Evolutionary conservation across 202 grass and related monocot species (phyloP).

Genomic region (Cymbopogon flexuosus): DNA sequence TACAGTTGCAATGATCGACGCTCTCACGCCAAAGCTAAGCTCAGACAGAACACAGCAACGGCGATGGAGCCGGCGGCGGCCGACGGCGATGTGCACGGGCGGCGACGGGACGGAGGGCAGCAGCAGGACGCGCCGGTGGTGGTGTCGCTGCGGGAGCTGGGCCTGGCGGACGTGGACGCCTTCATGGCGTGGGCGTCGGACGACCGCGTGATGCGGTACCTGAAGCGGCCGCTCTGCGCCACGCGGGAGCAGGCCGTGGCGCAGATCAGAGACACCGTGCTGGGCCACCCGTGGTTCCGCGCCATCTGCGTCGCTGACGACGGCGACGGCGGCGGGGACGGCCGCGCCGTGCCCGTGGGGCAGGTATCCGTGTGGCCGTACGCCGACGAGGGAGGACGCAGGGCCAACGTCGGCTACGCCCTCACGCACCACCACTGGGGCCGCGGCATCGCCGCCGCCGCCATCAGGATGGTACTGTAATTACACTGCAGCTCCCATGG

Average conservation of each 20-base stretch:
- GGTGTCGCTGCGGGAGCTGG: constrained; percentile 47
- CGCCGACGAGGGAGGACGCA: constrained; percentile 28
- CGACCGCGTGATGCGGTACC: constrained; percentile 53
- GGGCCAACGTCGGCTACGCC: constrained; percentile 55
- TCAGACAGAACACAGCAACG: neutral
- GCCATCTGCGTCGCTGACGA: constrained; percentile 37
- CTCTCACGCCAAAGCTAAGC: neutral
- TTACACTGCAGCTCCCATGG: too few species aligned
- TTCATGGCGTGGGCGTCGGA: constrained; percentile 70
- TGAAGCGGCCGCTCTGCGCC: constrained; percentile 38
- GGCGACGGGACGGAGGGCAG: neutral
- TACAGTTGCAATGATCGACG: neutral
- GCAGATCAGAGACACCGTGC: constrained; percentile 47
- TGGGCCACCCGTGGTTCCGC: constrained; percentile 55
- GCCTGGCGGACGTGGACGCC: constrained; percentile 34
- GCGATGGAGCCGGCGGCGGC: neutral
- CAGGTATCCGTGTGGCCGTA: constrained; percentile 46
- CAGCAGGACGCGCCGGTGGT: neutral
- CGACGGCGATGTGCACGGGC: neutral
- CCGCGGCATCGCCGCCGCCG: constrained; percentile 38
- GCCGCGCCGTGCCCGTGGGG: constrained; percentile 40
- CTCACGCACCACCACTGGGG: constrained; percentile 42
- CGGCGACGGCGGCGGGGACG: neutral
- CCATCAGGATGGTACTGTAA: constrained; percentile 31
- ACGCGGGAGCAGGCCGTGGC: constrained; percentile 30